These are phyloP conservation scores for Panicum virgatum DNA, from an alignment of 202 grass and related monocot species.

Conservation along the genomic window DNA sequence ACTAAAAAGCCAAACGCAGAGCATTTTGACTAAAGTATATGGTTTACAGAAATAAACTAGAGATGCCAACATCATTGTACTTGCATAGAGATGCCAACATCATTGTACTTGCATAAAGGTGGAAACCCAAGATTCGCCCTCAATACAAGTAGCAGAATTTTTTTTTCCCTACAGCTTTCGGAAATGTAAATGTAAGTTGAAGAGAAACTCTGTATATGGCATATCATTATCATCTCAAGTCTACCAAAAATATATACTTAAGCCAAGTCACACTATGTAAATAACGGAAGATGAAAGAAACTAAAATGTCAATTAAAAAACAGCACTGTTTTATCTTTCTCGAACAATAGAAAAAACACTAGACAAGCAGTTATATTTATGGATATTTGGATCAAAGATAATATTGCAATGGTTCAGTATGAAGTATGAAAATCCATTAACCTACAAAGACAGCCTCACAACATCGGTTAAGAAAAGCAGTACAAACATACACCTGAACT, in stretches of 20 bases:
- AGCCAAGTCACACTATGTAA: not conserved
- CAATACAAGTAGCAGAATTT: not conserved
- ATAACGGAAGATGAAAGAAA: not conserved
- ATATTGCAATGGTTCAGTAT: not conserved
- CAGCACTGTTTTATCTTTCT: not conserved
- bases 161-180: not conserved
- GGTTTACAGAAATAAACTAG: constrained; percentile 23
- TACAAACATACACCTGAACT: constrained; percentile 24
- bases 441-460: not conserved
- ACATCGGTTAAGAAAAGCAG: not conserved
- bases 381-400: not conserved
- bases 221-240: constrained; percentile 11
- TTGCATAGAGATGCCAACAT: too few species aligned
- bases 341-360: not conserved
- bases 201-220: not conserved
- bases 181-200: not conserved
- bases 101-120: not conserved
- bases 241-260: not conserved
- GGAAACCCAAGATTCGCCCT: not conserved
- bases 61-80: constrained; percentile 16
- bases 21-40: not conserved
- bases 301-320: not conserved
- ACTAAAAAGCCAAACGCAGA: constrained; percentile 18
- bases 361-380: not conserved
- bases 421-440: not conserved